Evolutionary conservation across 2,329 filamentous ascomycete species (phyloP).

Genomic region (Penicillium sp.): DNA sequence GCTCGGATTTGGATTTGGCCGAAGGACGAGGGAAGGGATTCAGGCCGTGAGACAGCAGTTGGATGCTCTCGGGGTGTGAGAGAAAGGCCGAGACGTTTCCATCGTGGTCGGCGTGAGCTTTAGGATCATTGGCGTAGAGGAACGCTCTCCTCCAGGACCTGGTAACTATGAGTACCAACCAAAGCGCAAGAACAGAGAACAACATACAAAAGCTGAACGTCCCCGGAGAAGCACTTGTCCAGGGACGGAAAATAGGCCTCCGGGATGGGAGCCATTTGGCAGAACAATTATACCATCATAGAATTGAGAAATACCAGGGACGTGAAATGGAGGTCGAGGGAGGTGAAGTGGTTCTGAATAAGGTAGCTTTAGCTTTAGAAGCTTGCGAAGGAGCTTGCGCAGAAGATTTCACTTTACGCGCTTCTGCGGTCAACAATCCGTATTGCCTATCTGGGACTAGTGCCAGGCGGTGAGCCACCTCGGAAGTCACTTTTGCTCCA

Average conservation of each 20-base stretch:
- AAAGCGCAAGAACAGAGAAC: background rate
- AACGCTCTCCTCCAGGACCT: conserved; percentile 58
- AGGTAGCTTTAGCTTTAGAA: conserved; percentile 12
- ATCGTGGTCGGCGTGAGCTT: conserved; percentile 47
- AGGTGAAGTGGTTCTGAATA: conserved; percentile 6
- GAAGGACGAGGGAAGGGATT: conserved; percentile 61
- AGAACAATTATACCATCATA: conserved; percentile 41
- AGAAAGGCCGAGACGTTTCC: conserved; percentile 63
- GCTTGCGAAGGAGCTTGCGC: conserved; percentile 24
- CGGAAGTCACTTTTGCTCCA: background rate
- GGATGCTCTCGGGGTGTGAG: conserved; percentile 60
- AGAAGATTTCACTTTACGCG: conserved; percentile 29
- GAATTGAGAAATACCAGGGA: conserved; percentile 9
- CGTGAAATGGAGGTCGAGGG: conserved; percentile 5
- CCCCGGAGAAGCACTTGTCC: conserved; percentile 75
- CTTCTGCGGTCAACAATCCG: conserved; percentile 35
- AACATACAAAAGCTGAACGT: conserved; percentile 68
- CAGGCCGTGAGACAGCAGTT: conserved; percentile 63
- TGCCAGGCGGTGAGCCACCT: conserved; percentile 26
- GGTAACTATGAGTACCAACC: conserved; percentile 25
- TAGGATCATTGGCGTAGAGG: conserved; percentile 44
- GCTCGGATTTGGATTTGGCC: conserved; percentile 60
- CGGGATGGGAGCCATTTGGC: conserved; percentile 62
- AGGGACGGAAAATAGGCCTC: conserved; percentile 78
- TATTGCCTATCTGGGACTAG: conserved; percentile 36